These are phyloP conservation scores for Beta macrorhiza DNA, from an alignment of 179 eudicot genomes.

Conservation along the genomic window DNA sequence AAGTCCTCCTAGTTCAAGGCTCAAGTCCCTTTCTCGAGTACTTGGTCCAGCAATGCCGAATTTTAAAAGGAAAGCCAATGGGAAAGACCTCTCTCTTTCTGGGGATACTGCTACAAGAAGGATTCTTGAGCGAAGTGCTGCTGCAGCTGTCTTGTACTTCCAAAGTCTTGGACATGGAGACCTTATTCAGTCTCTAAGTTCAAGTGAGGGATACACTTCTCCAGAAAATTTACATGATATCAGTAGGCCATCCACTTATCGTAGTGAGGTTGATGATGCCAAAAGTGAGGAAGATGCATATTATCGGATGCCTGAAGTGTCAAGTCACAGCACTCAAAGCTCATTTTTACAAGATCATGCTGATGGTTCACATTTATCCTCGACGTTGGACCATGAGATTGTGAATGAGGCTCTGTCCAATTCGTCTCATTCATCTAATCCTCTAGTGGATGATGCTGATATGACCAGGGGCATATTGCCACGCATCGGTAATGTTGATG, in stretches of 20 bases:
- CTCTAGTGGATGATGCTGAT: conserved; percentile 30
- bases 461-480: conserved; percentile 32
- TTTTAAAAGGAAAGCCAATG: conserved; percentile 66
- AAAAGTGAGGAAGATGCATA: conserved; percentile 25
- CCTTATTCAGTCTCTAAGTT: conserved; percentile 29
- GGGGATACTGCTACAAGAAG: conserved; percentile 60
- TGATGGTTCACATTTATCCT: conserved; percentile 19
- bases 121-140: conserved; percentile 75
- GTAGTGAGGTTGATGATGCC: conserved; percentile 29
- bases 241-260: conserved; percentile 24
- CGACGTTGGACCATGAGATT: conserved; percentile 12
- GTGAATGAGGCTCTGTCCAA: conserved; percentile 15
- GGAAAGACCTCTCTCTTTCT: conserved; percentile 46
- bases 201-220: conserved; percentile 30
- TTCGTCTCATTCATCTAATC: conserved; percentile 34
- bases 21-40: conserved; percentile 53
- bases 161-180: conserved; percentile 34
- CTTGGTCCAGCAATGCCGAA: conserved; percentile 56
- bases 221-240: conserved; percentile 21
- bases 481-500: conserved; percentile 24
- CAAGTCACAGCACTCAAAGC: conserved; percentile 28
- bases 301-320: conserved; percentile 31
- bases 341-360: conserved; percentile 26
- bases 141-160: conserved; percentile 67
- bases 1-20: conserved; percentile 48